Evolutionary conservation across 2,329 filamentous ascomycete genomes (phyloP), one percentile per base, ranked within the genome.

Genomic region (Cladorrhinum sp.): DNA sequence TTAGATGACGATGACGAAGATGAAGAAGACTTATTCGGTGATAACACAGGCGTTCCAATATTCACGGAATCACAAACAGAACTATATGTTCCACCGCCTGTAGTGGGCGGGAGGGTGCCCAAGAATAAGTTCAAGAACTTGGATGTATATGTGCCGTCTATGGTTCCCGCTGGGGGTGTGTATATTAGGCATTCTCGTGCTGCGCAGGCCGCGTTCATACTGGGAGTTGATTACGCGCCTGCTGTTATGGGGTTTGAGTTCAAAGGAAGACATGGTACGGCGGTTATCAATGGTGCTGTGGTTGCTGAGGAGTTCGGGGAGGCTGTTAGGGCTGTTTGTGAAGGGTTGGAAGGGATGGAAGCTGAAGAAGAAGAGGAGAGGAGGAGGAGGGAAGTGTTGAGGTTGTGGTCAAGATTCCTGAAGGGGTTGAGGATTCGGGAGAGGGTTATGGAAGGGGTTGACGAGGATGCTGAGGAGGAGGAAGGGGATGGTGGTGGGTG

Each of bases 41-140:
- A 70, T 24, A 55, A 57, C 0, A 78, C 79, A 4, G 77, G 82
- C 2, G 84, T 78, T 1, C 85, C 86, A 1, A 74, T 88, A 1
- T 90, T 84, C 68, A 85, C 79, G 0, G 71, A 79, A 18, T 81
- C 85, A 8, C 86, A 92, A 69, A 91, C 93, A 0, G 83, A 89
- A 13, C 62, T 87, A 0, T 98, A 96, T 73, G 75, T 84, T 12
- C 85, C 93, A 0, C 89, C 91, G 1, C 88, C 92, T 0, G 87
- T 98, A 1, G 79, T 90, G 2, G 77, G 86, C 55, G 93, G 92
- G 0, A 79, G 81, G 12, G 83, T 98, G 1, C 93, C 95, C 0
- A 93, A 91, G 75, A 99, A 99, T 71, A 87, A 89, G 18, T 99
- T 92, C 73, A 92, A 92, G 10, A 99, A 99, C 70, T 88, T 98